Percentiles rank a stretch among this genome's conserved stretches.
Conservation (phyloP, 371 early-diverging fungal genomes). For the Mucor velutinosus region DNA sequence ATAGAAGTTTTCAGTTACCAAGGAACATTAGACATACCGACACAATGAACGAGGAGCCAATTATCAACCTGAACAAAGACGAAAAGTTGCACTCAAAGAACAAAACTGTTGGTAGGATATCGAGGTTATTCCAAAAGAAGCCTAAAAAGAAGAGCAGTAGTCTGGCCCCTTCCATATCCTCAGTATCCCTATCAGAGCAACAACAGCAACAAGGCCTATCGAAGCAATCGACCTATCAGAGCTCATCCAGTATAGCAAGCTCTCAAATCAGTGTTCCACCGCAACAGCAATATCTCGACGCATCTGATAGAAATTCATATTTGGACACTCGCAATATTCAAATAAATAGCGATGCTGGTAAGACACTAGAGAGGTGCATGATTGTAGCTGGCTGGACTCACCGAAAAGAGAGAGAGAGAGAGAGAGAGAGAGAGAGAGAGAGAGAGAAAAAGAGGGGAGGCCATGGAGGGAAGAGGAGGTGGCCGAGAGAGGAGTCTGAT, state of each 20-base stretch:
- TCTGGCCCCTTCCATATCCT: constrained; percentile 25
- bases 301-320: constrained; percentile 4
- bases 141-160: constrained; percentile 26
- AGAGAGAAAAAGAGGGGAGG: background rate
- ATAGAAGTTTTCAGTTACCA: background rate
- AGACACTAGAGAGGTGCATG: background rate
- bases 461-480: background rate
- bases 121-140: constrained; percentile 47
- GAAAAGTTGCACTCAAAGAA: constrained; percentile 21
- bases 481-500: background rate
- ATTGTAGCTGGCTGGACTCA: background rate
- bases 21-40: background rate
- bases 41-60: constrained; percentile 1
- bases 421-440: too few relatives aligned
- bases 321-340: background rate
- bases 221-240: constrained; percentile 14
- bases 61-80: background rate
- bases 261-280: constrained; percentile 7
- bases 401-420: too few relatives aligned
- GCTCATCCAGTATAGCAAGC: constrained; percentile 11
- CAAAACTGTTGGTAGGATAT: constrained; percentile 43
- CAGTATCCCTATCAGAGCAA: constrained; percentile 29
- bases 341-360: background rate
- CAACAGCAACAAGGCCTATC: constrained; percentile 14
- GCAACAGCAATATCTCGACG: background rate